These are phyloP conservation scores for Eucalyptus marginata DNA, from an alignment of 345 rosid species.

Conservation along the genomic window DNA sequence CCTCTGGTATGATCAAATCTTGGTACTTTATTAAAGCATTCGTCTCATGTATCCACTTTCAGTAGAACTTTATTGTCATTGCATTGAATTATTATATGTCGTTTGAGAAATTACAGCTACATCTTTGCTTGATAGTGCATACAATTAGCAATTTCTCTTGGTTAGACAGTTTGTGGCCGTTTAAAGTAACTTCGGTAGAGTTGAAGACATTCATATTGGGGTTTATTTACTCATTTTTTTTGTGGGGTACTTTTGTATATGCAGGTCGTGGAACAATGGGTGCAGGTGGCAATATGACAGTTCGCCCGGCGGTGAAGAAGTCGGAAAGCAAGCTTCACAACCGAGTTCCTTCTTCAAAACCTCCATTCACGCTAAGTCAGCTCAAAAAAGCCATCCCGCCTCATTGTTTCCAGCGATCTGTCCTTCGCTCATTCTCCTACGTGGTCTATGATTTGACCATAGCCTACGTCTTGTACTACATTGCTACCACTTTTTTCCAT, in stretches of 20 bases:
- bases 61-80: neutral
- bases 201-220: neutral
- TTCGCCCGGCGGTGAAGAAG: slow-evolving; percentile 21
- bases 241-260: neutral
- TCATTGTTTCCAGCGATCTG: slow-evolving; percentile 81
- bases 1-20: neutral
- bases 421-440: slow-evolving; percentile 67
- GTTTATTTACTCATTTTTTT: neutral
- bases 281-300: slow-evolving; percentile 71
- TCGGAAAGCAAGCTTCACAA: slow-evolving; percentile 11
- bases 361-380: slow-evolving; percentile 61
- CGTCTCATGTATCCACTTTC: neutral
- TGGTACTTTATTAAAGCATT: neutral
- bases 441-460: slow-evolving; percentile 41
- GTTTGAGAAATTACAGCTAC: neutral
- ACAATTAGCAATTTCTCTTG: neutral
- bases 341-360: slow-evolving; percentile 53
- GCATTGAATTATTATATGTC: neutral
- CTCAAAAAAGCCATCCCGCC: slow-evolving; percentile 83
- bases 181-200: neutral
- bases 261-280: slow-evolving; percentile 52
- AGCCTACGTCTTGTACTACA: slow-evolving; percentile 38
- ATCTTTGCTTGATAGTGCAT: neutral
- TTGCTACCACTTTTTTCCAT: slow-evolving; percentile 44
- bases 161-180: neutral